Conservation (phyloP, 1,139 yeast genomes). For the Yamadazyma pseudoaaseri region DNA sequence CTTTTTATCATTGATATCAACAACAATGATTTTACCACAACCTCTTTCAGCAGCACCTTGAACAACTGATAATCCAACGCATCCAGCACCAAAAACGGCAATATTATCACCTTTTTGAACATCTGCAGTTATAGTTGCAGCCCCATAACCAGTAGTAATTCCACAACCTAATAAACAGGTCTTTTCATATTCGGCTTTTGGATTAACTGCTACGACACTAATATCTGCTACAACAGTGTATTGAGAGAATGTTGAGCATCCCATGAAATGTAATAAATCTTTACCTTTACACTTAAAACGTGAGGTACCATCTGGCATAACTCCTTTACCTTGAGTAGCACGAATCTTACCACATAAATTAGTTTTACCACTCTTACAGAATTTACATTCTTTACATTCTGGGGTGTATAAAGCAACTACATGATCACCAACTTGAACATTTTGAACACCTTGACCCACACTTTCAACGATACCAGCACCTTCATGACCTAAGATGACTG, state of each 20-base stretch:
- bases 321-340: constrained; percentile 42
- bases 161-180: constrained; percentile 97
- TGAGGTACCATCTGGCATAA: constrained; percentile 84
- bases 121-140: constrained; percentile 92
- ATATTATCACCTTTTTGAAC: constrained; percentile 91
- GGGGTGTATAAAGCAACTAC: constrained; percentile 94
- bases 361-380: constrained; percentile 94
- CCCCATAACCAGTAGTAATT: constrained; percentile 97
- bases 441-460: constrained; percentile 89
- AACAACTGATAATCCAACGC: constrained; percentile 92
- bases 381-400: constrained; percentile 92
- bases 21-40: constrained; percentile 79
- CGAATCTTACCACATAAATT: constrained; percentile 90
- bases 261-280: constrained; percentile 89
- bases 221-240: constrained; percentile 98
- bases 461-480: constrained; percentile 96
- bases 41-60: constrained; percentile 89
- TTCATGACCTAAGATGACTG: constrained; percentile 90
- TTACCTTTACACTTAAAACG: constrained; percentile 86
- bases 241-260: constrained; percentile 94
- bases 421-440: constrained; percentile 83
- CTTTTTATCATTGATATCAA: constrained; percentile 84
- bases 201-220: constrained; percentile 91
- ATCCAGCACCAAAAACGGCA: constrained; percentile 97
- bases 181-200: constrained; percentile 77